Percentiles rank a stretch among this genome's conserved stretches.
Evolutionary conservation across 2,329 filamentous ascomycete genomes (phyloP).

Genomic region (Aspergillus sp.): DNA sequence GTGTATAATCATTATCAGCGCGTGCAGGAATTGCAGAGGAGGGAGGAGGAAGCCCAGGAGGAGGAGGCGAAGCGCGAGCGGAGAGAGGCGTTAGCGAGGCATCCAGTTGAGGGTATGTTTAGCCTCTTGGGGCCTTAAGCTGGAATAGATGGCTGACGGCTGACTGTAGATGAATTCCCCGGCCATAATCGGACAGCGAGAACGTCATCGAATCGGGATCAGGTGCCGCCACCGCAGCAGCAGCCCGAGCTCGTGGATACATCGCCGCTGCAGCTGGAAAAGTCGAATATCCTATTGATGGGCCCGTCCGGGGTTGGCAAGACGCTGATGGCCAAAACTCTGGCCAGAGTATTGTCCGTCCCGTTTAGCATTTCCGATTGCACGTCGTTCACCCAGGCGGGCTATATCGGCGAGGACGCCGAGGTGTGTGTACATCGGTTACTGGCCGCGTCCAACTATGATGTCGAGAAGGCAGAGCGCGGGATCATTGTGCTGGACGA

Average conservation of each 20-base stretch:
- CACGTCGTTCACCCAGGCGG: conserved; percentile 90
- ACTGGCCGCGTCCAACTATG: conserved; percentile 82
- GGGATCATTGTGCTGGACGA: conserved; percentile 96
- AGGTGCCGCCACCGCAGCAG: conserved; percentile 19
- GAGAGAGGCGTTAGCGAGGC: conserved; percentile 58
- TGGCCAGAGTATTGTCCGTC: conserved; percentile 87
- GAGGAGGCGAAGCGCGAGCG: conserved; percentile 62
- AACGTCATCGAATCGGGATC: conserved; percentile 22
- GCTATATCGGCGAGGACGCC: conserved; percentile 97
- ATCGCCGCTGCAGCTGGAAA: conserved; percentile 69
- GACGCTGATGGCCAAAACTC: conserved; percentile 82
- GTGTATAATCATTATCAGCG: conserved; percentile 97
- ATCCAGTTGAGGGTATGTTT: conserved; percentile 67
- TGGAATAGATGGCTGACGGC: background rate
- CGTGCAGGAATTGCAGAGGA: conserved; percentile 64
- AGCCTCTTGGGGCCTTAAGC: background rate
- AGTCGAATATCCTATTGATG: conserved; percentile 85
- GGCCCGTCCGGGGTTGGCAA: conserved; percentile 94
- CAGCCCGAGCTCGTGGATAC: conserved; percentile 44
- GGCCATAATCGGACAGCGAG: conserved; percentile 50
- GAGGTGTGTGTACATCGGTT: conserved; percentile 88
- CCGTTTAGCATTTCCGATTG: conserved; percentile 95
- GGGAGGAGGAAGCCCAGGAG: conserved; percentile 72
- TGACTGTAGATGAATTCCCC: conserved; percentile 51
- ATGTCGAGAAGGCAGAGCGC: conserved; percentile 72